Conservation (phyloP, 2,329 filamentous ascomycete species). For the Chaetothyriales sp. region DNA sequence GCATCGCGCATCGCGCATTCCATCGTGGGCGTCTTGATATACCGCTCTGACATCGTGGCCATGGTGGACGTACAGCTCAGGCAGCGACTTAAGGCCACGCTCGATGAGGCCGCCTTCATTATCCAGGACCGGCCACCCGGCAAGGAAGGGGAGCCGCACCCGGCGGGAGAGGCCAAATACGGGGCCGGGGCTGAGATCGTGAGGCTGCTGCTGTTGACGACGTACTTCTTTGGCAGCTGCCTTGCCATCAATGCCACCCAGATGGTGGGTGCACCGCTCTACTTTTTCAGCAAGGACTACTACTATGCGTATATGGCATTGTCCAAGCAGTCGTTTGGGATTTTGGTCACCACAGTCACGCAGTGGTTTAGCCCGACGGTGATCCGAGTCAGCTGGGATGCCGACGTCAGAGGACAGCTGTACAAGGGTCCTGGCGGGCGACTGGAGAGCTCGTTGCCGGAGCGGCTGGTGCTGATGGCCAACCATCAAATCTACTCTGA, state of each 20-base stretch:
- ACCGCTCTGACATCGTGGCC: constrained; percentile 19
- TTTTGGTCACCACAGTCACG: constrained; percentile 65
- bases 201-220: constrained; percentile 3
- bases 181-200: constrained; percentile 32
- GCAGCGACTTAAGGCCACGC: not conserved
- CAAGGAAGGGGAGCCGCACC: constrained; percentile 4
- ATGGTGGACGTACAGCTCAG: constrained; percentile 23
- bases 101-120: not conserved
- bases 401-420: constrained; percentile 63
- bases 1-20: no score
- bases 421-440: constrained; percentile 55
- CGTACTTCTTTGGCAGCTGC: constrained; percentile 21
- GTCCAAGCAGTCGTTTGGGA: constrained; percentile 71
- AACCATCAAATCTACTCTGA: constrained; percentile 89
- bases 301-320: constrained; percentile 80
- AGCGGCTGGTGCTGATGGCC: constrained; percentile 68
- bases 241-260: constrained; percentile 52
- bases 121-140: not conserved
- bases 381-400: constrained; percentile 71
- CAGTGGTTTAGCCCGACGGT: constrained; percentile 78
- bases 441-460: constrained; percentile 65
- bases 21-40: not conserved
- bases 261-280: constrained; percentile 61
- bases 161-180: constrained; percentile 28
- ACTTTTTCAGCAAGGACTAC: constrained; percentile 59